Conservation (phyloP, 495 filamentous ascomycete species). For the Penicillium soppii region DNA sequence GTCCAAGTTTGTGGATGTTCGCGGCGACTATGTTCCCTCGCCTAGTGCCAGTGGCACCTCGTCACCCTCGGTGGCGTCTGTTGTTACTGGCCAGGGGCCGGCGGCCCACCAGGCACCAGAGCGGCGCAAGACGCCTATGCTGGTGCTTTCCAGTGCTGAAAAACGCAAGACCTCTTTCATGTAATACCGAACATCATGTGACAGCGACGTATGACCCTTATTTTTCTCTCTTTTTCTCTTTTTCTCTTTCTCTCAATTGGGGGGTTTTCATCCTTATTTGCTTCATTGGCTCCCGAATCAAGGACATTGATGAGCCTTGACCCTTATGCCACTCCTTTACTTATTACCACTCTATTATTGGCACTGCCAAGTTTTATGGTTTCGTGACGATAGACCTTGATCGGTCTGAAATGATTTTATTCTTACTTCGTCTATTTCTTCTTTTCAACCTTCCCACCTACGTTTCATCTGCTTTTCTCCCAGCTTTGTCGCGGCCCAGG, state of each 20-base stretch:
- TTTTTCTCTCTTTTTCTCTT: background rate
- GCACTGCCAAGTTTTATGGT: constrained; percentile 15
- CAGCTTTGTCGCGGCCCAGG: background rate
- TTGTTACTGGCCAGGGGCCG: constrained; percentile 48
- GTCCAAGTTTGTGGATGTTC: constrained; percentile 52
- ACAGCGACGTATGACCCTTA: constrained; percentile 39
- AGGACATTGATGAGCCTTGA: background rate
- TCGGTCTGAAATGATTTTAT: constrained; percentile 26
- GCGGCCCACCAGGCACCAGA: constrained; percentile 51
- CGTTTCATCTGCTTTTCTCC: constrained; percentile 2
- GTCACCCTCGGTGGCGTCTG: constrained; percentile 45
- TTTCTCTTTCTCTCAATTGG: constrained; percentile 6
- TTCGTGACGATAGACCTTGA: constrained; percentile 25
- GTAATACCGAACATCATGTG: constrained; percentile 47
- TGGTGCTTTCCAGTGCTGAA: constrained; percentile 84
- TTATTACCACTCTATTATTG: constrained; percentile 13
- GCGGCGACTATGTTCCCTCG: constrained; percentile 36
- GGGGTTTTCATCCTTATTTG: constrained; percentile 6
- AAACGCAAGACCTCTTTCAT: constrained; percentile 80
- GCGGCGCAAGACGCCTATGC: constrained; percentile 77
- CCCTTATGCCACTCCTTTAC: constrained; percentile 16
- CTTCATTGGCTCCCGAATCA: background rate
- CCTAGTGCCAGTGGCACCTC: constrained; percentile 24
- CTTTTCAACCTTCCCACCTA: background rate
- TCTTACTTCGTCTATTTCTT: constrained; percentile 10